Percentiles rank a stretch among this genome's conserved stretches.
Evolutionary conservation across 1,284 basidiomycete genomes (phyloP).

Genomic region (Peniophora sp.): DNA sequence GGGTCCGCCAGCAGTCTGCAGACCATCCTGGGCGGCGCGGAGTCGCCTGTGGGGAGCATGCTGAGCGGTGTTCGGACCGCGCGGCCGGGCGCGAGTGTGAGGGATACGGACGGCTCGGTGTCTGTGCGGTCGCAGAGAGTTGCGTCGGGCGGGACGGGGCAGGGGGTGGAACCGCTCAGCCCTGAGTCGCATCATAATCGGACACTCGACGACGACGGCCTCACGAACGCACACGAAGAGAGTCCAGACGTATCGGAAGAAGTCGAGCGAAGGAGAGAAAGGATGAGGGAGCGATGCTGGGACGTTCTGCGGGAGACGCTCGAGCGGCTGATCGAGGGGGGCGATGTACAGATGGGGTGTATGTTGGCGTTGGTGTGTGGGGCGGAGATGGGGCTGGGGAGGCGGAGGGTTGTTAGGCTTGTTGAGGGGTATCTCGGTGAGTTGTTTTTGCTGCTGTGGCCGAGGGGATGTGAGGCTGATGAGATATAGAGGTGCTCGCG

Average conservation of each 20-base stretch:
- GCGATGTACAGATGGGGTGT: constrained; percentile 71
- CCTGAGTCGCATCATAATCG: neutral
- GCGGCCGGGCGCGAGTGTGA: no score
- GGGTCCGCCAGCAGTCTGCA: no score
- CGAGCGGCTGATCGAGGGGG: constrained; percentile 57
- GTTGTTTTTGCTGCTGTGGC: no score
- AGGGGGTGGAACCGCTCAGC: neutral
- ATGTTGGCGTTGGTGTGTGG: constrained; percentile 55
- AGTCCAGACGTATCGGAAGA: constrained; percentile 14
- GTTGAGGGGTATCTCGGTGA: constrained; percentile 66
- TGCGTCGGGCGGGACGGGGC: neutral
- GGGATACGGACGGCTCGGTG: no score
- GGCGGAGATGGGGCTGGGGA: constrained; percentile 42
- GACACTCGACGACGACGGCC: neutral
- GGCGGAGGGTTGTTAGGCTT: constrained; percentile 39
- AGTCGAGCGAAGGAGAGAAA: constrained; percentile 3
- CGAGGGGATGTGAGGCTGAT: neutral
- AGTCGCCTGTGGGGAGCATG: no score
- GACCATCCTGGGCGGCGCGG: no score
- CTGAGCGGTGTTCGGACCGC: no score
- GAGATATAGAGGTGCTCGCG: constrained; percentile 46
- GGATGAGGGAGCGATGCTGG: constrained; percentile 38
- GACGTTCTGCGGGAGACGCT: constrained; percentile 44
- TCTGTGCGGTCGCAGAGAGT: constrained; percentile 1
- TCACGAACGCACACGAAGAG: neutral